Conservation (phyloP, 2,329 filamentous ascomycete species). For the Fusarium mexicanum region DNA sequence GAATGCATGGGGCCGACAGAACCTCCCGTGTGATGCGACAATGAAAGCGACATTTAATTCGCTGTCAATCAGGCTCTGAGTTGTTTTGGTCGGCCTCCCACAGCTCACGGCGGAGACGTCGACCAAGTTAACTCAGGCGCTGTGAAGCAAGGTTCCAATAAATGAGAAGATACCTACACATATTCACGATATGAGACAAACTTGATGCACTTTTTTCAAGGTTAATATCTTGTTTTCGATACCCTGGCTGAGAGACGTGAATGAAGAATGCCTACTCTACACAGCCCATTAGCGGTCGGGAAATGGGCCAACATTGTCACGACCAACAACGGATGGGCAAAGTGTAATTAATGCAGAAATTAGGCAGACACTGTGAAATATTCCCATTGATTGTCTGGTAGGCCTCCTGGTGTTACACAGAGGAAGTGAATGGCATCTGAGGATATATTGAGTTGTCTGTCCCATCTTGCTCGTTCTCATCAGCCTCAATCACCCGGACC, state of each 20-base stretch:
- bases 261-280: neutral
- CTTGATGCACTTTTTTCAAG: neutral
- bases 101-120: neutral
- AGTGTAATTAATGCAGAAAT: constrained; percentile 21
- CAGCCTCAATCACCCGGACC: neutral
- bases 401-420: neutral
- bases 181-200: neutral
- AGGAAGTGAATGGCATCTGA: neutral
- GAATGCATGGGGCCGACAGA: constrained; percentile 5
- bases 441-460: neutral
- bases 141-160: neutral
- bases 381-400: neutral
- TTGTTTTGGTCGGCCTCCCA: constrained; percentile 35
- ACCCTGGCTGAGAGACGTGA: neutral
- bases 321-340: constrained; percentile 1
- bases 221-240: neutral
- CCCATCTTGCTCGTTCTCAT: neutral
- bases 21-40: neutral
- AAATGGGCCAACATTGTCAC: neutral
- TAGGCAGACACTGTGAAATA: neutral
- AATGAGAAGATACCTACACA: neutral
- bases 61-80: constrained; percentile 13
- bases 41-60: constrained; percentile 7
- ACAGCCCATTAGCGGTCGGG: constrained; percentile 4
- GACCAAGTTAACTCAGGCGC: neutral